Conservation (phyloP, 768 basidiomycete species). For the Leucocoprinus leucothites region DNA sequence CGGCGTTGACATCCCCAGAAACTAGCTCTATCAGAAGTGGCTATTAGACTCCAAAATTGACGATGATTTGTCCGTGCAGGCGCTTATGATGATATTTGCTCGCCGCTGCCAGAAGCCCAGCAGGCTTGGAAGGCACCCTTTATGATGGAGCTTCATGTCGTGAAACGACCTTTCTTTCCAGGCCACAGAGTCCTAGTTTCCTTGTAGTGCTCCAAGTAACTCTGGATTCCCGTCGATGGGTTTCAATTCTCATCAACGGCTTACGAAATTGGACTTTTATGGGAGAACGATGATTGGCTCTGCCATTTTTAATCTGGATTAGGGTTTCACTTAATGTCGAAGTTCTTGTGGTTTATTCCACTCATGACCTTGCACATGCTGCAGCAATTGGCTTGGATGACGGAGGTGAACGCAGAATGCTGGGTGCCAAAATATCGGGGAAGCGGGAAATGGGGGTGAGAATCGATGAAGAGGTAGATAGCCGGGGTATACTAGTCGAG, state of each 20-base stretch:
- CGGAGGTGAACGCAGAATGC: neutral
- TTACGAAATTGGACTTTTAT: neutral
- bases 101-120: no score
- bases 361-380: no score
- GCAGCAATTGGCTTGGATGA: neutral
- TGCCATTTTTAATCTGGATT: conserved; percentile 7
- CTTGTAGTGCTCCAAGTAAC: neutral
- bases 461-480: conserved; percentile 12
- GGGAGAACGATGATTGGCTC: conserved; percentile 3
- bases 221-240: no score
- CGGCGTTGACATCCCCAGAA: no score
- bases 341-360: neutral
- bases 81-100: no score
- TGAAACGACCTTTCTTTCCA: neutral
- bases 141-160: neutral
- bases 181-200: neutral
- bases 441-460: conserved; percentile 1
- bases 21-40: no score
- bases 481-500: no score
- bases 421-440: conserved; percentile 10
- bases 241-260: no score
- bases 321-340: neutral
- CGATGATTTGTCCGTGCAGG: no score
- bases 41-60: no score
- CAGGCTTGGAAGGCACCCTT: neutral